These are phyloP conservation scores for Aspergillus coremiiformis DNA, from an alignment of 495 filamentous ascomycete genomes.

Conservation along the genomic window DNA sequence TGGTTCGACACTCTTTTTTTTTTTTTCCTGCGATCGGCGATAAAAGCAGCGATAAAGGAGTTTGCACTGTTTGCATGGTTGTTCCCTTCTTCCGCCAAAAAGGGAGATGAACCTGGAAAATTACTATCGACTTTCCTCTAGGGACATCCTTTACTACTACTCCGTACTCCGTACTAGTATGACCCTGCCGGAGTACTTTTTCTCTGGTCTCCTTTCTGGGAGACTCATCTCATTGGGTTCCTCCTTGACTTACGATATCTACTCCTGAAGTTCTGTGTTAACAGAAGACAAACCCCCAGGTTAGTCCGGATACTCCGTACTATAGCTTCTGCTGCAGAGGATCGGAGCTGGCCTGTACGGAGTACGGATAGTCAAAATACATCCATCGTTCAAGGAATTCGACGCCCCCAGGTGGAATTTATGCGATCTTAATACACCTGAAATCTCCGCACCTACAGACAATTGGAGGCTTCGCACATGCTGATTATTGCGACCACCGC, in stretches of 20 bases:
- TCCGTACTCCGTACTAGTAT: neutral
- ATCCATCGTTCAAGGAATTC: slow-evolving; percentile 2
- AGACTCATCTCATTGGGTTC: slow-evolving; percentile 2
- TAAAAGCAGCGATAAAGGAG: slow-evolving; percentile 25
- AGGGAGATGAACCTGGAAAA: neutral
- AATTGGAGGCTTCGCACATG: slow-evolving; percentile 15
- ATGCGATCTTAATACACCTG: slow-evolving; percentile 8
- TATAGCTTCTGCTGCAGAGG: neutral
- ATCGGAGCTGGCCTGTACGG: neutral
- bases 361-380: no score
- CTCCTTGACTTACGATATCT: neutral
- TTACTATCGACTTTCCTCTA: slow-evolving; percentile 6
- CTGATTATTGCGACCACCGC: slow-evolving; percentile 9
- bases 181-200: neutral
- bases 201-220: slow-evolving; percentile 13
- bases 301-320: no score
- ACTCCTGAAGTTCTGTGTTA: neutral
- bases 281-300: no score
- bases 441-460: slow-evolving; percentile 12
- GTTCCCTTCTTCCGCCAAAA: neutral
- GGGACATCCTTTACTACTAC: neutral
- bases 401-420: slow-evolving; percentile 10
- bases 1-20: neutral
- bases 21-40: slow-evolving; percentile 19
- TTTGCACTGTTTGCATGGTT: slow-evolving; percentile 37